These are phyloP conservation scores for Phytopythium ostracodes DNA, from an alignment of 352 stramenopile species.

Conservation along the genomic window DNA sequence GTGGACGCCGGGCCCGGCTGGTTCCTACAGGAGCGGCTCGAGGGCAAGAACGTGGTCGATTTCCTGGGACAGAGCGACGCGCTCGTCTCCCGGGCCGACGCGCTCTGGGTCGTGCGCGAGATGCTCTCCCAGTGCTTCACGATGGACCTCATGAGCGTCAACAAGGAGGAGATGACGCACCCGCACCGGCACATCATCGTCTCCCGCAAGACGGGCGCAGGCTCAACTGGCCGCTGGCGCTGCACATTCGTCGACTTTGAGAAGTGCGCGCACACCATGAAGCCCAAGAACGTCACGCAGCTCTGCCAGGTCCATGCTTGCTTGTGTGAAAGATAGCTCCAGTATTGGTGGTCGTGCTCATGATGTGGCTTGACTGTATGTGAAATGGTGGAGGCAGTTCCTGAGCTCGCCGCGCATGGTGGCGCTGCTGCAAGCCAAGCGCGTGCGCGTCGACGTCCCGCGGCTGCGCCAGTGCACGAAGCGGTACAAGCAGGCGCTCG, in stretches of 20 bases:
- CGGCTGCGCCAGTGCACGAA: slow-evolving; percentile 56
- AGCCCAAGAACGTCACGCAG: slow-evolving; percentile 79
- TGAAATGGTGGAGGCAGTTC: slow-evolving; percentile 34
- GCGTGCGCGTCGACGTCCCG: slow-evolving; percentile 31
- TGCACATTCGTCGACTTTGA: slow-evolving; percentile 81
- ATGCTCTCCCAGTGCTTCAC: slow-evolving; percentile 73
- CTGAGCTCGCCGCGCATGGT: slow-evolving; percentile 61
- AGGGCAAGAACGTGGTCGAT: slow-evolving; percentile 56
- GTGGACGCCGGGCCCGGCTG: slow-evolving; percentile 38
- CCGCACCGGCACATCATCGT: slow-evolving; percentile 73
- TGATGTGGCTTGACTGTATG: not conserved
- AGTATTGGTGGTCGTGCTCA: not conserved
- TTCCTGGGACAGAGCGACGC: slow-evolving; percentile 32
- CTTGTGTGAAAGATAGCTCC: too few species aligned
- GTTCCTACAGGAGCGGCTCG: slow-evolving; percentile 56
- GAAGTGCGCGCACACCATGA: slow-evolving; percentile 56
- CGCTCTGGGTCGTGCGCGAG: slow-evolving; percentile 50
- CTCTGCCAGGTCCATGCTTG: slow-evolving; percentile 46
- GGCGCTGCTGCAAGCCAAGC: slow-evolving; percentile 38
- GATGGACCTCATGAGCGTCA: slow-evolving; percentile 67
- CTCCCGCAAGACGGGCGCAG: slow-evolving; percentile 7
- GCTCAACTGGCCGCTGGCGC: slow-evolving; percentile 19
- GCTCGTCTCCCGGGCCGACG: slow-evolving; percentile 24
- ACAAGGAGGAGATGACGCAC: slow-evolving; percentile 84
- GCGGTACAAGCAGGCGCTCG: slow-evolving; percentile 54